These are phyloP conservation scores for Beauveria australis DNA, from an alignment of 2,329 filamentous ascomycete species.

Conservation along the genomic window DNA sequence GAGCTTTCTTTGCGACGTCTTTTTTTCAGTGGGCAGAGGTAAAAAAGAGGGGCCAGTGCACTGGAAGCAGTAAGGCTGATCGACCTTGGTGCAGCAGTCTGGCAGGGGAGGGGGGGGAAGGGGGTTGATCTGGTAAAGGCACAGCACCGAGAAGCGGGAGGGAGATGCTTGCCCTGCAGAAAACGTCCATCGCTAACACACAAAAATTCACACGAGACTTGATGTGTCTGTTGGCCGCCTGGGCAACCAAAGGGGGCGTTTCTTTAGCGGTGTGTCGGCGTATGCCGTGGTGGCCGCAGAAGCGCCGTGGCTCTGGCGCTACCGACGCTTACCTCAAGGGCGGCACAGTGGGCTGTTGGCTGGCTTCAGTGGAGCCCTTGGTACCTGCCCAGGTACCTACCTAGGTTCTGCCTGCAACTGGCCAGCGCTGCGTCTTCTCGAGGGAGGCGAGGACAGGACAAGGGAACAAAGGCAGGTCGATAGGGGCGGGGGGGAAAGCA, in stretches of 20 bases:
- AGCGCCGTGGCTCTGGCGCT: neutral
- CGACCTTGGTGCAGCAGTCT: neutral
- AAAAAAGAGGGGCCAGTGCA: slow-evolving; percentile 2
- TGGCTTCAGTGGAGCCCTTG: neutral
- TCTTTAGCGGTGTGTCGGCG: neutral
- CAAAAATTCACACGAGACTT: too few species aligned
- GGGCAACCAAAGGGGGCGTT: too few species aligned
- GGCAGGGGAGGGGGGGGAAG: neutral
- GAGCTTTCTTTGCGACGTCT: neutral
- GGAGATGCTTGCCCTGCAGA: neutral
- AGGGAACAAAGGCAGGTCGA: neutral
- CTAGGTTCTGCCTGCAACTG: too few species aligned
- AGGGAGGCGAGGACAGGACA: neutral
- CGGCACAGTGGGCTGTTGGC: neutral
- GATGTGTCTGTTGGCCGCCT: too few species aligned
- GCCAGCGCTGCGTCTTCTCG: neutral
- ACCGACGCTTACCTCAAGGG: too few species aligned
- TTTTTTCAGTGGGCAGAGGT: neutral
- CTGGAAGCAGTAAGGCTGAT: slow-evolving; percentile 8
- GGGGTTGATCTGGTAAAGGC: neutral
- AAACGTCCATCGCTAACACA: too few species aligned
- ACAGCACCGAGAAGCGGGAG: neutral
- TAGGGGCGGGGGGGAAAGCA: neutral
- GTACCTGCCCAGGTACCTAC: neutral
- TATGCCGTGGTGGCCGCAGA: neutral